Percentiles rank a stretch among this genome's conserved stretches.
Conservation (phyloP, 345 rosid species). For the Anacardium occidentale region DNA sequence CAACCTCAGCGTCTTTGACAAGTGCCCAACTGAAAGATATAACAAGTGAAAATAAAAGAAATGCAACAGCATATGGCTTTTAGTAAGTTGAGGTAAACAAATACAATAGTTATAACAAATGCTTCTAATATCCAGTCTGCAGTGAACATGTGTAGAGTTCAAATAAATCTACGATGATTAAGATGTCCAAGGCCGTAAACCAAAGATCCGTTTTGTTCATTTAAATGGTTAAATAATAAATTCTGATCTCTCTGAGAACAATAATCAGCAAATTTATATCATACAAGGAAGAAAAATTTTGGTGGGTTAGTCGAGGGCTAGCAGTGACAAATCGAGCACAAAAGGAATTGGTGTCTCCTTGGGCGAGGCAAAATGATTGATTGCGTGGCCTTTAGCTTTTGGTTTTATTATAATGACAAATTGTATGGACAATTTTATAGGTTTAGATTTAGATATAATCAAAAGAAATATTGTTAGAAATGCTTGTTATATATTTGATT, state of each 20-base stretch:
- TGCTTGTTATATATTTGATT: no score
- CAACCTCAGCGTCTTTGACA: conserved; percentile 65
- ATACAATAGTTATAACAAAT: neutral
- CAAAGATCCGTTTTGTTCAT: no score
- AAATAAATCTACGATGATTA: neutral
- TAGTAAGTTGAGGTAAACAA: neutral
- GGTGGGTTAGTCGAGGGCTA: no score
- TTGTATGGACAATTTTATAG: no score
- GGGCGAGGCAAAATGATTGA: no score
- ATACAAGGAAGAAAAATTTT: no score
- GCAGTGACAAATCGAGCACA: no score
- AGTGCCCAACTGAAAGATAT: conserved; percentile 71
- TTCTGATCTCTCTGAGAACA: neutral
- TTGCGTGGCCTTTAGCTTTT: no score
- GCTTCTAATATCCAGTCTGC: neutral
- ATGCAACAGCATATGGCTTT: neutral
- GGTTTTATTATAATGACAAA: no score
- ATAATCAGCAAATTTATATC: neutral
- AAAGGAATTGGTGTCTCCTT: no score
- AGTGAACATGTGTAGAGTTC: neutral
- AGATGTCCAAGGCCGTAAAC: neutral
- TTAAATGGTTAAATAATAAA: neutral
- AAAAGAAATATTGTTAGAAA: no score
- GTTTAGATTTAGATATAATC: no score
- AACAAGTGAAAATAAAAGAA: neutral